Conservation (phyloP, 371 early-diverging fungal genomes). For the Smittium mucronatum region DNA sequence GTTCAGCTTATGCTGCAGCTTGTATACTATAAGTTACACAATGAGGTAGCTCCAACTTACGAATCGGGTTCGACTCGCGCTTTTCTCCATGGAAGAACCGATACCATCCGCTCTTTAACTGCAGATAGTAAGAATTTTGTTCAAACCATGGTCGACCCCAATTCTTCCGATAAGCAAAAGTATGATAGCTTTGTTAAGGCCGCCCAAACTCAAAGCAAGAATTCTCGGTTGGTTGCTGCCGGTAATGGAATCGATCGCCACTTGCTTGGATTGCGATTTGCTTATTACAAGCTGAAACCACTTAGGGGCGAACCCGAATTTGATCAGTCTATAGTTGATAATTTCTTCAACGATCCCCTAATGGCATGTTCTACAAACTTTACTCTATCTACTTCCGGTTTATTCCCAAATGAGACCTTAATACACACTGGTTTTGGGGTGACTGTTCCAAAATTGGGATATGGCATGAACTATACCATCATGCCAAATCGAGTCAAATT, state of each 20-base stretch:
- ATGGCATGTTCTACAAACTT: slow-evolving; percentile 48
- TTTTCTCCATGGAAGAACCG: slow-evolving; percentile 72
- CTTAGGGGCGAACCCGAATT: slow-evolving; percentile 15
- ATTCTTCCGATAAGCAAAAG: slow-evolving; percentile 39
- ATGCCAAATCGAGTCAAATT: slow-evolving; percentile 51
- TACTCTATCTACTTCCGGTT: slow-evolving; percentile 60
- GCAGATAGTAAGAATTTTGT: slow-evolving; percentile 48
- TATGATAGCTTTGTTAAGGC: slow-evolving; percentile 48
- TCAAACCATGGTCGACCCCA: slow-evolving; percentile 44
- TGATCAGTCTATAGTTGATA: slow-evolving; percentile 26
- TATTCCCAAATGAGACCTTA: slow-evolving; percentile 55
- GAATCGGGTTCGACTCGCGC: slow-evolving; percentile 71
- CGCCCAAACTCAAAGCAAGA: slow-evolving; percentile 44
- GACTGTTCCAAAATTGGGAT: slow-evolving; percentile 55
- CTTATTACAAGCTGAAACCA: slow-evolving; percentile 17
- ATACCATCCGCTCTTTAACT: slow-evolving; percentile 64
- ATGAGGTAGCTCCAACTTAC: slow-evolving; percentile 51
- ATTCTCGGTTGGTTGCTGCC: slow-evolving; percentile 47
- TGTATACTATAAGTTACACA: slow-evolving; percentile 60
- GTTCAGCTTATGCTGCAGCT: slow-evolving; percentile 78
- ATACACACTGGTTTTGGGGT: slow-evolving; percentile 66
- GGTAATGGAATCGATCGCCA: slow-evolving; percentile 79
- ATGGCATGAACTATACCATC: slow-evolving; percentile 80
- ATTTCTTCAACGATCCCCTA: slow-evolving; percentile 52
- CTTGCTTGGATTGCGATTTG: slow-evolving; percentile 57